Base-by-base conservation (phyloP, 306 rosid species). In the Citrullus amarus region DNA sequence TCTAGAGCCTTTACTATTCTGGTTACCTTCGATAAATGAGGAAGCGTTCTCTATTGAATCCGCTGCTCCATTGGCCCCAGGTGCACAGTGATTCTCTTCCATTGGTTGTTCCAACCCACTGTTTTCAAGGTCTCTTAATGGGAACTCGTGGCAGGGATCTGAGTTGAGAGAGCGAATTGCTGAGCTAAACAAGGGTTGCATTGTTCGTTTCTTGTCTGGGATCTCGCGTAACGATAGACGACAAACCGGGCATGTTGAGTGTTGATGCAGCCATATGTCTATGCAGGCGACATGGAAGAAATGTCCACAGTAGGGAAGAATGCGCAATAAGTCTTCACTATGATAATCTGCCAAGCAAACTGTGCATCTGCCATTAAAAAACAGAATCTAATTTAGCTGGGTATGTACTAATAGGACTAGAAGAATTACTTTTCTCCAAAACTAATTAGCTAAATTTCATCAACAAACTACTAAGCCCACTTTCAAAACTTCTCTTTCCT, bases 221-320 rank as follows among this genome's bases (percentile, higher is more conserved):
- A 78, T 78, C 67, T 90, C 89, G 0, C 88, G 88, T 85, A 94
- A 48, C 6, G 96, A 92, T 80, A 86, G 84, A 75, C 98, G 92
- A 87, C 98, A 94, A 54, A 94, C 91, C 14, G 98, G 98, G 80
- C 98, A 94, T 9, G 97, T 94, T 18, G 92, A 86, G 76, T 92
- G 91, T 82, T 88, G 98, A 84, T 87, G 97, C 85, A 94, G 91
- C 98, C 98, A 94, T 76, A 88, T 68, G 88, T 94, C 98, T 83
- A 94, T 90, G 88, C 98, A 94, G 84, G 82, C 79, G 43, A 88
- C 89, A 79, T 94, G 98, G 86, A 94, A 94, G 78, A 83, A 94
- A 88, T 94, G 98, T 17, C 92, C 96, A 39, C 98, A 94, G 46
- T 84, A 81, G 7, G 98, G 98, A 53, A 94, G 98, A 79, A 94